Evolutionary conservation across 306 rosid genomes (phyloP).

Genomic region (Rubus parviflorus): DNA sequence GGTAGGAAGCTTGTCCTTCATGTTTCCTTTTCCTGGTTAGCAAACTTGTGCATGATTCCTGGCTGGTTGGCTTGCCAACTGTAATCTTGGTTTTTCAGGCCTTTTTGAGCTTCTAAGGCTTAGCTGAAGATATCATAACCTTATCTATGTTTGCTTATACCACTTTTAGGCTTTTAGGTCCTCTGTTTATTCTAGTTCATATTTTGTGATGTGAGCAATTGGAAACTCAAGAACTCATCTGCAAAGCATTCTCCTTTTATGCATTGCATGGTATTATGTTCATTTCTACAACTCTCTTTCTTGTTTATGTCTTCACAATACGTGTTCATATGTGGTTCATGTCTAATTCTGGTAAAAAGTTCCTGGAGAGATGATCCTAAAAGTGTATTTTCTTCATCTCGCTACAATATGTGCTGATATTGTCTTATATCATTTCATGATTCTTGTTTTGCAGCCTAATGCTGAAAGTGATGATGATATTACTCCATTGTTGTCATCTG

Average conservation of each 20-base stretch:
- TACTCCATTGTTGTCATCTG: slow-evolving; percentile 83
- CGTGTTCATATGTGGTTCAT: not conserved
- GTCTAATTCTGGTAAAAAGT: not conserved
- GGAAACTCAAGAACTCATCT: not conserved
- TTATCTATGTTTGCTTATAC: not conserved
- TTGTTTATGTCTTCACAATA: not conserved
- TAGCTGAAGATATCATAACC: not conserved
- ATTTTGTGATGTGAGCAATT: not conserved
- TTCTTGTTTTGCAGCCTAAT: slow-evolving; percentile 71
- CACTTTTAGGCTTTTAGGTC: not conserved
- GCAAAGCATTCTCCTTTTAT: not conserved
- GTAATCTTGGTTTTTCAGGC: not conserved
- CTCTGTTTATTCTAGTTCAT: not conserved
- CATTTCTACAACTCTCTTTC: not conserved
- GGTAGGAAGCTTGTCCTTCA: not conserved
- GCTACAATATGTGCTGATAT: not conserved
- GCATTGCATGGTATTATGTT: not conserved
- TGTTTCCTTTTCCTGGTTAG: not conserved
- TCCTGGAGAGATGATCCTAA: not conserved
- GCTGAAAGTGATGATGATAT: slow-evolving; percentile 87
- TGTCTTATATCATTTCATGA: slow-evolving; percentile 6
- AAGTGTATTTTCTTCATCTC: not conserved
- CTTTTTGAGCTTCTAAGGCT: not conserved
- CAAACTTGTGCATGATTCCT: too few species aligned
- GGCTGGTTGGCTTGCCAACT: not conserved